Evolutionary conservation across 2,329 filamentous ascomycete species (phyloP).

Genomic region (Pseudovirgaria hyperparasitica): DNA sequence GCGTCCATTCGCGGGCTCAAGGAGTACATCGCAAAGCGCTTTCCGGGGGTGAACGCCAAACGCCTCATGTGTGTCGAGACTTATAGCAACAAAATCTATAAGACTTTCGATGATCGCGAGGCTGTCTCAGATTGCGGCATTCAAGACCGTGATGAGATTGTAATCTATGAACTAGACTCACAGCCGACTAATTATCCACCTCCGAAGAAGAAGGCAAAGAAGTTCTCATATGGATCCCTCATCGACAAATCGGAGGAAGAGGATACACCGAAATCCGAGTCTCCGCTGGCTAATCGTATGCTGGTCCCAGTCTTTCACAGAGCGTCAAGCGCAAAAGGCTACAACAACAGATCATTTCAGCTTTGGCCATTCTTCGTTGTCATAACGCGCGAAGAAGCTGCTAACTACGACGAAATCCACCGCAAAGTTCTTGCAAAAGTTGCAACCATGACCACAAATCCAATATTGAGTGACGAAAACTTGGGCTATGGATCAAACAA

Average conservation of each 20-base stretch:
- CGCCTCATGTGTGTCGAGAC: slow-evolving; percentile 72
- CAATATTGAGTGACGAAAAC: slow-evolving; percentile 43
- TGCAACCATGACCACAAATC: slow-evolving; percentile 61
- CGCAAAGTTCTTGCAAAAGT: slow-evolving; percentile 70
- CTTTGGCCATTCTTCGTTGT: slow-evolving; percentile 56
- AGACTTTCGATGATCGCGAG: slow-evolving; percentile 57
- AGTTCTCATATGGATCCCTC: slow-evolving; percentile 38
- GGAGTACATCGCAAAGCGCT: slow-evolving; percentile 43
- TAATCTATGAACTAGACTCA: slow-evolving; percentile 65
- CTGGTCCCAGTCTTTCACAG: slow-evolving; percentile 62
- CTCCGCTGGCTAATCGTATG: slow-evolving; percentile 51
- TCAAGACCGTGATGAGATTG: slow-evolving; percentile 45
- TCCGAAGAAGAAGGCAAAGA: slow-evolving; percentile 35
- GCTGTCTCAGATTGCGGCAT: slow-evolving; percentile 61
- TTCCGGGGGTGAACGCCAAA: slow-evolving; percentile 38
- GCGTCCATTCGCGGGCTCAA: slow-evolving; percentile 57
- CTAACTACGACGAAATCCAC: slow-evolving; percentile 56
- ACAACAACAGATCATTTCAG: slow-evolving; percentile 22
- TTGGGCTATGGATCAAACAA: slow-evolving; percentile 34
- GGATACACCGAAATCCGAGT: slow-evolving; percentile 42
- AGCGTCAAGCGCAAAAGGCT: slow-evolving; percentile 21
- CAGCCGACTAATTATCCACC: slow-evolving; percentile 66
- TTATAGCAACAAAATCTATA: slow-evolving; percentile 75
- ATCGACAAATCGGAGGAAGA: slow-evolving; percentile 31
- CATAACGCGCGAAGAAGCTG: slow-evolving; percentile 59